Conservation (phyloP, 495 filamentous ascomycete species). For the Annulohypoxylon moriforme region DNA sequence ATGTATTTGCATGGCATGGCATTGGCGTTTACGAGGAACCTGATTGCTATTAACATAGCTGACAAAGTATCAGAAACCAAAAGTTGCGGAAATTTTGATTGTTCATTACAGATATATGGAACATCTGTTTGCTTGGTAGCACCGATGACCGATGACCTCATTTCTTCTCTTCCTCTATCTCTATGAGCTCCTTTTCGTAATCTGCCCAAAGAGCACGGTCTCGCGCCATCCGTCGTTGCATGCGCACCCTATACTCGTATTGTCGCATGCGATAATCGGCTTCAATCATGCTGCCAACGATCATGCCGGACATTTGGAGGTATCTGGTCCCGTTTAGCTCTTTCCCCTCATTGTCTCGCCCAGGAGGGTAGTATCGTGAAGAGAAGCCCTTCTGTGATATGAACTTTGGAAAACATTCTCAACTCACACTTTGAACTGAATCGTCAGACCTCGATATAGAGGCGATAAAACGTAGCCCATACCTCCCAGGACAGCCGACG, state of each 20-base stretch:
- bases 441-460: slow-evolving; percentile 82
- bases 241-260: slow-evolving; percentile 71
- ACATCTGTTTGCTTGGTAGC: slow-evolving; percentile 10
- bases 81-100: slow-evolving; percentile 15
- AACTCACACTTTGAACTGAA: slow-evolving; percentile 88
- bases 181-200: slow-evolving; percentile 49
- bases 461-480: slow-evolving; percentile 71
- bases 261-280: slow-evolving; percentile 79
- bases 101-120: slow-evolving; percentile 13
- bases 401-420: background rate
- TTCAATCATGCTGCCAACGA: slow-evolving; percentile 83
- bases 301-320: slow-evolving; percentile 89
- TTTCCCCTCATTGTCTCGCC: background rate
- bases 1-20: slow-evolving; percentile 41
- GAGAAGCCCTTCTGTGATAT: background rate
- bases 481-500: slow-evolving; percentile 65
- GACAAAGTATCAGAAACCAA: slow-evolving; percentile 13
- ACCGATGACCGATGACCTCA: slow-evolving; percentile 23
- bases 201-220: slow-evolving; percentile 70
- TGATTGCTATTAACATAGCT: slow-evolving; percentile 9
- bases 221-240: slow-evolving; percentile 69
- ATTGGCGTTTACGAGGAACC: slow-evolving; percentile 40
- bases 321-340: slow-evolving; percentile 61
- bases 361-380: background rate
- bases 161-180: slow-evolving; percentile 38